Evolutionary conservation across 2,329 filamentous ascomycete species (phyloP), one percentile per base, ranked within the genome.

Genomic region (Ambrosiella cleistominuta): DNA sequence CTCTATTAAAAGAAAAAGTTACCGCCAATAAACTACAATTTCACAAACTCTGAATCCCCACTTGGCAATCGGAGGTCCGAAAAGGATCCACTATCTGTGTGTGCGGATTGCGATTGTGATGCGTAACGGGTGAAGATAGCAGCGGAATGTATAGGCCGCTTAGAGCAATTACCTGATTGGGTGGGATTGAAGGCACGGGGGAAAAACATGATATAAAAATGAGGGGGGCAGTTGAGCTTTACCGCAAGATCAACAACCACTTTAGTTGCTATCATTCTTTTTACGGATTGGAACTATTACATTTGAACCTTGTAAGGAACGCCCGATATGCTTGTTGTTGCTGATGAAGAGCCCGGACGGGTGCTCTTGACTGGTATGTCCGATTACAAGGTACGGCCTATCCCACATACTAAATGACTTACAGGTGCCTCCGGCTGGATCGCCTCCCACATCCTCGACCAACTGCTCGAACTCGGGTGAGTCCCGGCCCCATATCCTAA

Each of bases 351-450:
- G 44, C 44, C 44, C n/a, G 27, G 27, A 19, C 39, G 39, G 7
- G 54, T 57, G 15, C 40, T 60, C 12, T 56, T 60, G 5, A 60
- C 58, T 3, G 54, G 58, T 57, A 57, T 17, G 36, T 35, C 8
- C 47, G 7, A 7, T 27, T 8, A n/a, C 9, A 35, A 35, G n/a
- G 7, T 36, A 37, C 8, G 42, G 9, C n/a, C 5, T n/a, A 13
- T 47, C 12, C 7, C 1, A 27, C n/a, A 36, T 27, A 8, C 4
- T n/a, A 13, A 5, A 44, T 27, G 19, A 27, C 7, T 3, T 40
- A 4, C 55, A 74, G 75, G 76, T 27, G 76, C 74, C 1, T 75
- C 70, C 27, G 75, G 76, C 49, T 79, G 79, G 65, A 77, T 79
- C 55, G 76, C 75, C 36, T 75, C 75, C 1, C 75, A 79, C 57